Percentiles rank a stretch among this genome's conserved stretches.
Conservation (phyloP, 805 yeast genomes). For the Pichia sporocuriosa region DNA sequence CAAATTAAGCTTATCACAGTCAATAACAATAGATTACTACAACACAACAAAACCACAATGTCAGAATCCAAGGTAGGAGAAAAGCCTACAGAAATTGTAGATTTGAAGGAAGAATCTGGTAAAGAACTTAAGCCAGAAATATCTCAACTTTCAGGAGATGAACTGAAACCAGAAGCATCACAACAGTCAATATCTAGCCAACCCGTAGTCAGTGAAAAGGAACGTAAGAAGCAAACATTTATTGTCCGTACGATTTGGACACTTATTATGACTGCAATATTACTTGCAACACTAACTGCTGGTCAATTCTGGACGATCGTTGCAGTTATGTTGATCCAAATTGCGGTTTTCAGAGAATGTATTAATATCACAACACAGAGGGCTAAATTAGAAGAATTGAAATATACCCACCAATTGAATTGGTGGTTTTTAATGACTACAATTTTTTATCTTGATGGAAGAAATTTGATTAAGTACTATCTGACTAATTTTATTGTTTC, state of each 20-base stretch:
- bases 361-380: slow-evolving; percentile 72
- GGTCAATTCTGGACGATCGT: slow-evolving; percentile 82
- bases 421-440: slow-evolving; percentile 92
- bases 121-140: neutral
- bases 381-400: slow-evolving; percentile 77
- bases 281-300: slow-evolving; percentile 62
- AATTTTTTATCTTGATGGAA: slow-evolving; percentile 84
- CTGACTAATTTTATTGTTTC: slow-evolving; percentile 23
- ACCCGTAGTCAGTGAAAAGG: slow-evolving; percentile 36
- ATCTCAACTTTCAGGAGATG: neutral
- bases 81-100: no score
- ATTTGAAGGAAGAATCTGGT: neutral
- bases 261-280: slow-evolving; percentile 75
- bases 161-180: slow-evolving; percentile 1
- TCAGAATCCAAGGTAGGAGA: no score
- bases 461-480: slow-evolving; percentile 58
- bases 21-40: no score
- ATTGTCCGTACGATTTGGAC: slow-evolving; percentile 90
- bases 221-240: slow-evolving; percentile 75
- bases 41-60: no score
- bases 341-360: slow-evolving; percentile 84
- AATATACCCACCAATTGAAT: slow-evolving; percentile 74
- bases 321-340: slow-evolving; percentile 66
- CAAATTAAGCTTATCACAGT: no score
- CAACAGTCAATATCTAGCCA: neutral